A percentile compares a stretch with the other conserved stretches of the same genome.
Evolutionary conservation across 208 protist species (phyloP).

Genomic region (Blechomonas ayalai): DNA sequence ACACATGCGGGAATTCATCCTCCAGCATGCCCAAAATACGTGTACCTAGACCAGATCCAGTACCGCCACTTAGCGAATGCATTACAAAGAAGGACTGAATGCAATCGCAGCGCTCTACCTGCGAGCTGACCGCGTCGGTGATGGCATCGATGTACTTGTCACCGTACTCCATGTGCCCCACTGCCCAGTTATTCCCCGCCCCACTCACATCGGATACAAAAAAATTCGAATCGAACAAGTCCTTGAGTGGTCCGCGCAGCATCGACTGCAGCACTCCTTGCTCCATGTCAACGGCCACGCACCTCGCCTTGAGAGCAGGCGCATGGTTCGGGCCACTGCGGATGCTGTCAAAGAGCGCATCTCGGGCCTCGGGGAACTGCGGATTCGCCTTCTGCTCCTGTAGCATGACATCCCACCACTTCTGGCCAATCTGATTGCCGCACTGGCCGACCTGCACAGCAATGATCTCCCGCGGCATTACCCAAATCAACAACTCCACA

Average conservation of each 20-base stretch:
- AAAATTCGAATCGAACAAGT: conserved; percentile 88
- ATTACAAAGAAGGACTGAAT: conserved; percentile 94
- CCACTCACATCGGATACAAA: conserved; percentile 86
- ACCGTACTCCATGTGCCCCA: conserved; percentile 91
- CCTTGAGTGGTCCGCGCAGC: conserved; percentile 63
- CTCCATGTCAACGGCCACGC: conserved; percentile 96
- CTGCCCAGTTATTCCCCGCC: conserved; percentile 92
- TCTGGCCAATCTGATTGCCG: conserved; percentile 92
- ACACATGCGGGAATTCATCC: conserved; percentile 91
- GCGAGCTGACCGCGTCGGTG: conserved; percentile 70
- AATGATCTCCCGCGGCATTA: conserved; percentile 90
- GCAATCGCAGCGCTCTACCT: conserved; percentile 93
- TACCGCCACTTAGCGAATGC: conserved; percentile 95
- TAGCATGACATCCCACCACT: conserved; percentile 95
- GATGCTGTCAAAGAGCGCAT: conserved; percentile 53
- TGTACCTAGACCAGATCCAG: conserved; percentile 94
- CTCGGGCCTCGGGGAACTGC: conserved; percentile 58
- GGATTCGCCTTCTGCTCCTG: conserved; percentile 88
- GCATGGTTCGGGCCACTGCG: background rate
- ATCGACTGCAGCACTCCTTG: conserved; percentile 89
- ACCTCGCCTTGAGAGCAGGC: conserved; percentile 78
- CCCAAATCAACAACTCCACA: conserved; percentile 2
- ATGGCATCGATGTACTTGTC: conserved; percentile 81
- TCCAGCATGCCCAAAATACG: conserved; percentile 88
- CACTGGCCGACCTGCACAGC: conserved; percentile 92